These are phyloP conservation scores for Trametes gibbosa DNA, from an alignment of 768 basidiomycete genomes.

Conservation along the genomic window DNA sequence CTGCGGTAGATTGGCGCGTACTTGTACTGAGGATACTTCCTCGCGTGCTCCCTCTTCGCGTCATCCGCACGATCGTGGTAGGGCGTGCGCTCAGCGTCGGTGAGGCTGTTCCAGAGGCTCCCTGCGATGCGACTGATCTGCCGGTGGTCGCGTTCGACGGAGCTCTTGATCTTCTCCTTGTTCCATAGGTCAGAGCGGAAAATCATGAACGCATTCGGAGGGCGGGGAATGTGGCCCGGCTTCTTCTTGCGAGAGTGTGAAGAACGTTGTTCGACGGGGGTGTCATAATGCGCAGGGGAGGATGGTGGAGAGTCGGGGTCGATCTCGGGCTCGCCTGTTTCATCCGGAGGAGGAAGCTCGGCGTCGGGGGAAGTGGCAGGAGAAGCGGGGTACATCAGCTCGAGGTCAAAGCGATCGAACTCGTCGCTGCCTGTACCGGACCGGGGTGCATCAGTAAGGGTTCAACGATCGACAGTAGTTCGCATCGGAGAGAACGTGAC, in stretches of 20 bases:
- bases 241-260: slow-evolving; percentile 42
- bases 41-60: slow-evolving; percentile 46
- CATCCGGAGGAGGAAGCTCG: slow-evolving; percentile 1
- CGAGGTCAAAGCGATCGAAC: slow-evolving; percentile 28
- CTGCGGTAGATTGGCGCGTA: slow-evolving; percentile 49
- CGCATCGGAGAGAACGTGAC: not conserved
- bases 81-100: slow-evolving; percentile 41
- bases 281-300: slow-evolving; percentile 11
- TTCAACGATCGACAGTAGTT: not conserved
- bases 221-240: slow-evolving; percentile 58
- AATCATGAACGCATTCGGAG: slow-evolving; percentile 84
- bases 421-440: slow-evolving; percentile 24
- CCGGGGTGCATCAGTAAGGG: slow-evolving; percentile 4
- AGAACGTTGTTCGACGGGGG: slow-evolving; percentile 31
- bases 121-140: slow-evolving; percentile 71
- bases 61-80: slow-evolving; percentile 49
- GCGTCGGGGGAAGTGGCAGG: slow-evolving; percentile 16
- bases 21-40: slow-evolving; percentile 57
- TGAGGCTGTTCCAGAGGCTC: slow-evolving; percentile 60
- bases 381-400: slow-evolving; percentile 21
- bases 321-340: slow-evolving; percentile 8
- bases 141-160: slow-evolving; percentile 67
- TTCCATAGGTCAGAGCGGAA: slow-evolving; percentile 70
- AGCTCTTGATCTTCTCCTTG: slow-evolving; percentile 46
- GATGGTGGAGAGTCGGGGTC: slow-evolving; percentile 4